Evolutionary conservation across 768 basidiomycete species (phyloP).

Genomic region (Arthromyces matolae): DNA sequence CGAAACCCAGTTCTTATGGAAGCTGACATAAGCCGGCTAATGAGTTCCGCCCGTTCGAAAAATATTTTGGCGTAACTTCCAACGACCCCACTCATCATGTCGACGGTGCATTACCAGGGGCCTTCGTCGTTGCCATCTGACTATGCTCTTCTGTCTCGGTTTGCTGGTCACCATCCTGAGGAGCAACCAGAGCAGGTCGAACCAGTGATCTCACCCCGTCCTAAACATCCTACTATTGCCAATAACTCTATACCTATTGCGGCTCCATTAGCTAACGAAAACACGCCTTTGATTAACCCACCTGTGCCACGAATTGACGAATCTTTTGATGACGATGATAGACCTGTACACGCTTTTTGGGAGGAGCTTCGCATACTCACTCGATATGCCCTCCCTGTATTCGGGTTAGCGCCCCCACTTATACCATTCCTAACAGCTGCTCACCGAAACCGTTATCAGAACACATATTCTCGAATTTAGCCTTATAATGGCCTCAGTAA

Average conservation of each 20-base stretch:
- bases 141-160: slow-evolving; percentile 58
- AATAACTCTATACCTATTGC: slow-evolving; percentile 12
- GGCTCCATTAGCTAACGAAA: slow-evolving; percentile 34
- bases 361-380: slow-evolving; percentile 59
- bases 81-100: slow-evolving; percentile 3
- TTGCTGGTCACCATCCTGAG: slow-evolving; percentile 31
- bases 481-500: slow-evolving; percentile 76
- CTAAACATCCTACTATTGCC: slow-evolving; percentile 11
- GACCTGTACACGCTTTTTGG: slow-evolving; percentile 34
- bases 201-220: slow-evolving; percentile 1
- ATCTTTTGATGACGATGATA: slow-evolving; percentile 29
- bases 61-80: background rate
- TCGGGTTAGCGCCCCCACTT: slow-evolving; percentile 54
- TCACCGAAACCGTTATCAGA: slow-evolving; percentile 34
- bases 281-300: slow-evolving; percentile 56
- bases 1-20: too few relatives aligned
- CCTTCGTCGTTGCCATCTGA: slow-evolving; percentile 63
- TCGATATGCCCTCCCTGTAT: slow-evolving; percentile 68
- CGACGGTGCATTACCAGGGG: slow-evolving; percentile 50
- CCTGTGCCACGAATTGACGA: slow-evolving; percentile 59
- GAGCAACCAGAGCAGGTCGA: slow-evolving; percentile 4
- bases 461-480: slow-evolving; percentile 84
- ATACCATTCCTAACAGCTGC: background rate
- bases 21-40: slow-evolving; percentile 10
- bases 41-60: slow-evolving; percentile 11